Evolutionary conservation across 257 asterid genomes (phyloP), one percentile per base, ranked within the genome.

Genomic region (Solanum lycopersicoides): DNA sequence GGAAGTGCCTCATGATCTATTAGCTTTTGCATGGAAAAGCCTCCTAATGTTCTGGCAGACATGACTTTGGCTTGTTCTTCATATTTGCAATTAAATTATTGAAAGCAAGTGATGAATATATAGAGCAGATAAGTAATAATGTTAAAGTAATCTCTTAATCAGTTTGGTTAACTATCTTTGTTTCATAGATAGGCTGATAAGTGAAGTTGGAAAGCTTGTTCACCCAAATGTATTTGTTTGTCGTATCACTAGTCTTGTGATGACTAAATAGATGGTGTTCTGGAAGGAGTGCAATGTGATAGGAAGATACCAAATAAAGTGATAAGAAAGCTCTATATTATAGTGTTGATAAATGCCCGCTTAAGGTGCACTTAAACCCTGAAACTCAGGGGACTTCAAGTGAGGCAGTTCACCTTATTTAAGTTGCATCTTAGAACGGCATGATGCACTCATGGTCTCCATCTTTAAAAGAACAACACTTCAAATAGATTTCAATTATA

Each of bases 21-120:
- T 77, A 85, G 84, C 82, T 83, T 59, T 65, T 76, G 74, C 60
- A 23, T 25, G 89, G 87, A 83, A 88, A 56, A 87, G 30, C 34
- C 83, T 35, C 44, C 13, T 41, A 74, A 32, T 30, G 44, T 12
- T 44, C 44, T 13, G 28, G 32, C 8, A 71, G 32, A 75, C n/a
- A 20, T 69, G 72, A 44, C 39, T 15, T 50, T 73, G 50, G 25
- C 6, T 73, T 45, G 84, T 50, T 23, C 28, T 50, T 73, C 37
- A 35, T 56, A 53, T 73, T 86, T 56, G 32, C 77, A 53, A 87
- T 86, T n/a, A 44, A 30, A 83, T 83, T 45, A 60, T 71, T 53
- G 18, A 83, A 79, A 28, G 28, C 84, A 79, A 28, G 66, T 45
- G 47, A 23, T 34, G 56, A 72, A 59, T 83, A 50, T 50, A 20